Evolutionary conservation across 2,329 filamentous ascomycete species (phyloP).

Genomic region (Epichloe sp.): DNA sequence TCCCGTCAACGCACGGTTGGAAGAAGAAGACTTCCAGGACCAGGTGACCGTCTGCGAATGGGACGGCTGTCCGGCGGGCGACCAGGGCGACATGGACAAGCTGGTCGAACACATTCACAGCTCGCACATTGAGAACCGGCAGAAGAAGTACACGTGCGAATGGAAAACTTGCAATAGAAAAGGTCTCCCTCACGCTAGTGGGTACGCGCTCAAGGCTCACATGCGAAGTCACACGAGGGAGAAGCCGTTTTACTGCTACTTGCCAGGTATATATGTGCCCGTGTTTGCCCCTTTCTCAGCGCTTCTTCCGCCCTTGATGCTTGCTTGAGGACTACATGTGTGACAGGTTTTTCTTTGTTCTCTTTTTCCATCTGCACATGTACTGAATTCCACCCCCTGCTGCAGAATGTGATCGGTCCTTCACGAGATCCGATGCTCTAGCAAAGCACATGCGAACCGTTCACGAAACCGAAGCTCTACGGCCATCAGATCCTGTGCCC

Average conservation of each 20-base stretch:
- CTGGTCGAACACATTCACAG: conserved; percentile 78
- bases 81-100: conserved; percentile 68
- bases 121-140: conserved; percentile 82
- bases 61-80: conserved; percentile 60
- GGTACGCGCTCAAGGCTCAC: conserved; percentile 90
- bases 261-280: conserved; percentile 59
- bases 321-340: background rate
- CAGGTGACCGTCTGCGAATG: conserved; percentile 69
- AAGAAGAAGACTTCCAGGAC: conserved; percentile 64
- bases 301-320: background rate
- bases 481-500: conserved; percentile 63
- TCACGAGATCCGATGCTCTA: conserved; percentile 87
- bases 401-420: conserved; percentile 89
- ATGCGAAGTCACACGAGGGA: conserved; percentile 97
- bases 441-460: conserved; percentile 98
- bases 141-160: conserved; percentile 97
- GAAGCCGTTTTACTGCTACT: conserved; percentile 93
- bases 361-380: background rate
- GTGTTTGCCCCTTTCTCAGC: background rate
- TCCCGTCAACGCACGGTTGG: conserved; percentile 50
- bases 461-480: conserved; percentile 87
- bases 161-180: conserved; percentile 86
- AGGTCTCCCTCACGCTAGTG: conserved; percentile 83
- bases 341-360: conserved; percentile 5
- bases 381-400: background rate